phyloP scores from a whole-genome alignment of 768 basidiomycete species.

The Coprinellus aureogranulatus region DNA sequence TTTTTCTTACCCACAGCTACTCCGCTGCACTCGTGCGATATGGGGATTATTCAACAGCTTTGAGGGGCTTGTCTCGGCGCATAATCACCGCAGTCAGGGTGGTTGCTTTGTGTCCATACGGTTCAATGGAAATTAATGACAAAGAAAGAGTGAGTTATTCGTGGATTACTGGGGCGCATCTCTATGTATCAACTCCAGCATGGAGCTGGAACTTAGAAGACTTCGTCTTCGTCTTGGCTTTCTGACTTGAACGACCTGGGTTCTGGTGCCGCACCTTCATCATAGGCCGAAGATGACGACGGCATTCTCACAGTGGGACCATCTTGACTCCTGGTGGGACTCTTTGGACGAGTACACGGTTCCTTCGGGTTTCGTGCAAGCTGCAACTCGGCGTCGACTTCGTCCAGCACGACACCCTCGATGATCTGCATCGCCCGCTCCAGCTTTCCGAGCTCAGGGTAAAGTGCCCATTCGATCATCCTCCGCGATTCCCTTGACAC shows the following conservation, averaged over 20 bases:
- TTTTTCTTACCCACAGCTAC: background rate
- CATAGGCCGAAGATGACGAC: background rate
- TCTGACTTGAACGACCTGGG: background rate
- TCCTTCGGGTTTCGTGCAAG: background rate
- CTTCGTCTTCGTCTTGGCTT: background rate
- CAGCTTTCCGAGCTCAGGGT: slow-evolving; percentile 31
- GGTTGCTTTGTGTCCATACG: background rate
- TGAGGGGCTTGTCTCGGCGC: background rate
- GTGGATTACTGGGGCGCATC: too few relatives aligned
- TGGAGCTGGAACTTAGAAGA: background rate
- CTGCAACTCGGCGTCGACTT: slow-evolving; percentile 31
- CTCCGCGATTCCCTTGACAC: slow-evolving; percentile 38
- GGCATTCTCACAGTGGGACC: slow-evolving; percentile 2
- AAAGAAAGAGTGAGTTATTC: too few relatives aligned
- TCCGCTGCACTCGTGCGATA: background rate
- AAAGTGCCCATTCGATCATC: slow-evolving; percentile 30
- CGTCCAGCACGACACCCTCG: slow-evolving; percentile 30
- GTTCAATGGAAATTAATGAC: too few relatives aligned
- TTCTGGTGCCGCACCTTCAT: background rate
- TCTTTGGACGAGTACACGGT: background rate
- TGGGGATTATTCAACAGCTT: background rate
- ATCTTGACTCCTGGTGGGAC: too few relatives aligned
- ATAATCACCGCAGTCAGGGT: background rate
- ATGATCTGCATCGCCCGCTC: slow-evolving; percentile 38
- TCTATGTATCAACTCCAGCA: background rate